Percentiles rank a stretch among this genome's conserved stretches.
Conservation (phyloP, 805 yeast genomes). For the Wickerhamiella australiensis region DNA sequence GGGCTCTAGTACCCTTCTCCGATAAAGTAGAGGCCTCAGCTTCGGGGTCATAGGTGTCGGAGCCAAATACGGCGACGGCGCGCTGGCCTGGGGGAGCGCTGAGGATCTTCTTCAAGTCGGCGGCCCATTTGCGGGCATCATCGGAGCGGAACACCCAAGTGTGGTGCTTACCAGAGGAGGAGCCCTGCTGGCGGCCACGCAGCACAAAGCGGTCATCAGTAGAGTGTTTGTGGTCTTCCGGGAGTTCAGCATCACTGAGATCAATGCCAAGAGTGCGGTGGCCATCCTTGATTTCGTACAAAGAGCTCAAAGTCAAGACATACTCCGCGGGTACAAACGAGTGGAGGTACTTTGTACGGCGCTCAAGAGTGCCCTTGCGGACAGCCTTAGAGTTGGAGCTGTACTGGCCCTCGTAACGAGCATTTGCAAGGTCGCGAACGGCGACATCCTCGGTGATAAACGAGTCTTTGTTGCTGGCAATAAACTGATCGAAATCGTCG, state of each 20-base stretch:
- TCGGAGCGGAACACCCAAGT: conserved; percentile 94
- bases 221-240: conserved; percentile 69
- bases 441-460: conserved; percentile 54
- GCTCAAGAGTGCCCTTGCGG: conserved; percentile 70
- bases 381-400: conserved; percentile 58
- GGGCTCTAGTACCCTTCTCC: conserved; percentile 3
- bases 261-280: conserved; percentile 22
- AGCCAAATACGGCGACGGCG: conserved; percentile 12
- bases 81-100: conserved; percentile 38
- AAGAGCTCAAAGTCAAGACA: conserved; percentile 48
- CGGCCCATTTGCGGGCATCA: conserved; percentile 68
- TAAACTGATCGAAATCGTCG: conserved; percentile 81
- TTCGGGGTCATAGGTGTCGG: conserved; percentile 1
- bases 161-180: conserved; percentile 44
- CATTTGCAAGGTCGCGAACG: conserved; percentile 44
- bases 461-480: conserved; percentile 50
- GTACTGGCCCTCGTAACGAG: conserved; percentile 53
- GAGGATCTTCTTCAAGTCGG: conserved; percentile 60
- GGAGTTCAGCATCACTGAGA: conserved; percentile 51
- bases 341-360: conserved; percentile 82
- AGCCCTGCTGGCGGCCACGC: conserved; percentile 26
- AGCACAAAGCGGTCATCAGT: conserved; percentile 54
- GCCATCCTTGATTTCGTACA: conserved; percentile 70
- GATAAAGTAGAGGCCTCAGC: conserved; percentile 2
- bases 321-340: conserved; percentile 77